These are phyloP conservation scores for Ustilago sp. DNA, from an alignment of 1,284 basidiomycete species.

Conservation along the genomic window DNA sequence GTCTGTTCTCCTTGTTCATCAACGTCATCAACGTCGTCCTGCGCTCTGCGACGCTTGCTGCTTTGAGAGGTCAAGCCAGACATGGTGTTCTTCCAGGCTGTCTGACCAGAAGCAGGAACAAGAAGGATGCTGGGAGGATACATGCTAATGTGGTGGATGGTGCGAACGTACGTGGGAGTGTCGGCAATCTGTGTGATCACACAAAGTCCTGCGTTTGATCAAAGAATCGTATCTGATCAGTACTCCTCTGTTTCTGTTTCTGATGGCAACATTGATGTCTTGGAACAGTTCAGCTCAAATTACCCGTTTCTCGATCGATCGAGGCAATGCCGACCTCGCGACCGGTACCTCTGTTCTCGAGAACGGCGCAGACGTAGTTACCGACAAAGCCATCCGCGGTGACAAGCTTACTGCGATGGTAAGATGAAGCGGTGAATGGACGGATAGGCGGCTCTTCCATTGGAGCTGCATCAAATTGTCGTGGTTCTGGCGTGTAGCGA, in stretches of 20 bases:
- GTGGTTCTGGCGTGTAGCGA: neutral
- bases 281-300: slow-evolving; percentile 42
- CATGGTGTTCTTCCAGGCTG: neutral
- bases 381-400: slow-evolving; percentile 41
- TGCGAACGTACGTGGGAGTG: slow-evolving; percentile 79
- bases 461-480: neutral
- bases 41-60: slow-evolving; percentile 14
- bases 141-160: slow-evolving; percentile 84
- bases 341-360: slow-evolving; percentile 73
- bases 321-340: slow-evolving; percentile 87
- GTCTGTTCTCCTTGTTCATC: neutral
- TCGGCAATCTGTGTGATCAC: slow-evolving; percentile 71
- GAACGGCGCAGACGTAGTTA: slow-evolving; percentile 47
- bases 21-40: neutral
- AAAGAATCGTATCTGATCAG: slow-evolving; percentile 61
- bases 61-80: neutral
- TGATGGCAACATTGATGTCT: neutral
- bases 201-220: slow-evolving; percentile 21
- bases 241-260: too few species aligned
- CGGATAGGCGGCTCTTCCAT: slow-evolving; percentile 17
- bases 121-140: slow-evolving; percentile 80
- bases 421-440: slow-evolving; percentile 45
- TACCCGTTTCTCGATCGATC: slow-evolving; percentile 82
- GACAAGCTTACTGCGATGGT: slow-evolving; percentile 40
- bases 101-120: slow-evolving; percentile 18